These are phyloP conservation scores for Lavandula angustifolia DNA, from an alignment of 257 asterid species.

Conservation along the genomic window DNA sequence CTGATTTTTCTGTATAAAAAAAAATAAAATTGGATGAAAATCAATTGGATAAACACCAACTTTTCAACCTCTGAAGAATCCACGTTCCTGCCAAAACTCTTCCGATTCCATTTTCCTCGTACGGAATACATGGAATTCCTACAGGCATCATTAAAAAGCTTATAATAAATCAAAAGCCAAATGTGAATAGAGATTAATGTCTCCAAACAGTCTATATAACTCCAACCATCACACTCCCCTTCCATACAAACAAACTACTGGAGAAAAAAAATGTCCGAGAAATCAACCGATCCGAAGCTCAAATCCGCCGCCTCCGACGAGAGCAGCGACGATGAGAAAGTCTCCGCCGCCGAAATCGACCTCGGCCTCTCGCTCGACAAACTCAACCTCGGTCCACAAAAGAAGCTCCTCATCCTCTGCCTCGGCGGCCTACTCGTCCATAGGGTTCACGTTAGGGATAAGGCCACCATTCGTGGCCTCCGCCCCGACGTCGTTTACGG, in stretches of 20 bases:
- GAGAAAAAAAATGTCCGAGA: slow-evolving; percentile 30
- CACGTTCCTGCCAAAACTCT: too few relatives aligned
- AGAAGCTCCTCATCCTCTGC: slow-evolving; percentile 60
- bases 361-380: slow-evolving; percentile 47
- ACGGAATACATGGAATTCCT: too few relatives aligned
- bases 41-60: too few relatives aligned
- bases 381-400: slow-evolving; percentile 51
- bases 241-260: not conserved
- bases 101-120: too few relatives aligned
- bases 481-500: slow-evolving; percentile 45
- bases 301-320: slow-evolving; percentile 30
- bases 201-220: not conserved
- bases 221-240: not conserved
- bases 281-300: slow-evolving; percentile 30
- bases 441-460: slow-evolving; percentile 36
- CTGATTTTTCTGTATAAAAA: too few relatives aligned
- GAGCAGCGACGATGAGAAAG: slow-evolving; percentile 34
- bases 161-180: too few relatives aligned
- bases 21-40: too few relatives aligned
- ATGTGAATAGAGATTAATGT: too few relatives aligned
- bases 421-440: slow-evolving; percentile 54
- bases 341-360: slow-evolving; percentile 20
- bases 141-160: too few relatives aligned
- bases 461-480: slow-evolving; percentile 30
- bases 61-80: too few relatives aligned